Percentiles rank a stretch among this genome's conserved stretches.
phyloP scores from a whole-genome alignment of 2,329 filamentous ascomycete genomes.

The Phaeophleospora eucalypticola region DNA sequence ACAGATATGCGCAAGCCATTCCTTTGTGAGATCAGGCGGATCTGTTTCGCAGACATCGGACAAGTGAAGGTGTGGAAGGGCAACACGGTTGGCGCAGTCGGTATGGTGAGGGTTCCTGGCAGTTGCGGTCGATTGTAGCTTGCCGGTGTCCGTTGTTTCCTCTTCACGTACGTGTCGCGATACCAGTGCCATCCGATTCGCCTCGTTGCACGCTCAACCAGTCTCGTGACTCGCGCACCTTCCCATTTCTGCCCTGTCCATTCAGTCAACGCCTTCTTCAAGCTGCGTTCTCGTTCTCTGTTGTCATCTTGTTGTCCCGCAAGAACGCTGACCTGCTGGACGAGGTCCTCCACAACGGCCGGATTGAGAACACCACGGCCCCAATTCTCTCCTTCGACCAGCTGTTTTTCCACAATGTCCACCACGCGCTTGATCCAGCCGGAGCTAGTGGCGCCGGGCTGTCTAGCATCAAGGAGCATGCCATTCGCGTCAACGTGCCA shows the following conservation, averaged over 20 bases:
- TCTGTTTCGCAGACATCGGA: constrained; percentile 83
- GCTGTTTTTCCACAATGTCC: constrained; percentile 82
- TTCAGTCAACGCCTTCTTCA: constrained; percentile 36
- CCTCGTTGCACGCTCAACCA: constrained; percentile 80
- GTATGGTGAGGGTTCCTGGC: constrained; percentile 68
- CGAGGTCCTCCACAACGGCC: constrained; percentile 38
- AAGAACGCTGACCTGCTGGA: constrained; percentile 44
- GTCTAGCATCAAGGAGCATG: constrained; percentile 70
- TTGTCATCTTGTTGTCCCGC: constrained; percentile 30
- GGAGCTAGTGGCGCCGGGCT: constrained; percentile 56
- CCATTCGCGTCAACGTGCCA: constrained; percentile 90
- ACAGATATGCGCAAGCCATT: constrained; percentile 92
- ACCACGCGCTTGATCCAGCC: constrained; percentile 90
- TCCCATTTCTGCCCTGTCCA: constrained; percentile 80
- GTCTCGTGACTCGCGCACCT: constrained; percentile 75
- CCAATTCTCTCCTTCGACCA: constrained; percentile 82
- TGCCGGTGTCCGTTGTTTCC: constrained; percentile 52
- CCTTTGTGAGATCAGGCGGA: constrained; percentile 88
- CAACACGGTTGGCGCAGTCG: constrained; percentile 85
- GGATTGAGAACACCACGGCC: constrained; percentile 63
- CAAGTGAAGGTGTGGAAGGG: constrained; percentile 98
- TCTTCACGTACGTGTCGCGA: constrained; percentile 67
- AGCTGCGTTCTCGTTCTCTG: constrained; percentile 35
- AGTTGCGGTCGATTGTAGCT: constrained; percentile 70
- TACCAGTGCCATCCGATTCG: constrained; percentile 83